Percentiles rank a stretch among this genome's conserved stretches.
Evolutionary conservation across 2,329 filamentous ascomycete species (phyloP).

Genomic region (Verticillium alfalfae): DNA sequence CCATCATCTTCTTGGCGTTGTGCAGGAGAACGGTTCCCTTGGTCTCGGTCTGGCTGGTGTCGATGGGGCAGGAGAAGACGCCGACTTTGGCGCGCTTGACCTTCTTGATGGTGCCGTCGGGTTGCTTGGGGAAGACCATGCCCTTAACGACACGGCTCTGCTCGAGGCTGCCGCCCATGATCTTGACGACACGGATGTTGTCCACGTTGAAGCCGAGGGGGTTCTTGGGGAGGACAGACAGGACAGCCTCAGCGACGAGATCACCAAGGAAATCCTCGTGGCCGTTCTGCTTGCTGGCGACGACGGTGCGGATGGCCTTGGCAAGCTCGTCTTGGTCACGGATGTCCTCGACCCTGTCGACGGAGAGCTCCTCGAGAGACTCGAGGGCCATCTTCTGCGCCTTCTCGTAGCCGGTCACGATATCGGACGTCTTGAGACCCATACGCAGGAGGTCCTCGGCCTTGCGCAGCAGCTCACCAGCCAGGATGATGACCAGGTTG

Average conservation of each 20-base stretch:
- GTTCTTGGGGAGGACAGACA: conserved; percentile 93
- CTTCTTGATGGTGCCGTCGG: conserved; percentile 89
- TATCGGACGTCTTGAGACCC: conserved; percentile 98
- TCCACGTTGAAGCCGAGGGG: conserved; percentile 96
- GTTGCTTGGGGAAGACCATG: conserved; percentile 97
- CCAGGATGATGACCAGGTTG: conserved; percentile 92
- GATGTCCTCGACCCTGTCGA: conserved; percentile 86
- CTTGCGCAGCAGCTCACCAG: conserved; percentile 92
- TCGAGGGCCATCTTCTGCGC: conserved; percentile 85
- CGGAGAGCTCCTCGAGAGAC: conserved; percentile 77
- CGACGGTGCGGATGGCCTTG: conserved; percentile 93
- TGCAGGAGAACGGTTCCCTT: conserved; percentile 96
- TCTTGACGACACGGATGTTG: conserved; percentile 98
- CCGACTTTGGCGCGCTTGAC: conserved; percentile 90
- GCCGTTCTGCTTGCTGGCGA: conserved; percentile 94
- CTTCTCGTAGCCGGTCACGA: conserved; percentile 92
- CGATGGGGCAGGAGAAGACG: conserved; percentile 93
- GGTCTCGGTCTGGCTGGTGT: conserved; percentile 94
- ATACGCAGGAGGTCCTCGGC: conserved; percentile 94
- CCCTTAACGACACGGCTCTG: conserved; percentile 94
- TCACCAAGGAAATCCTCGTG: conserved; percentile 83
- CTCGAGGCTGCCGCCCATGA: conserved; percentile 94
- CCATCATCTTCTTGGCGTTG: conserved; percentile 97
- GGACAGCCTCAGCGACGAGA: conserved; percentile 77
- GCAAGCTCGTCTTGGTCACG: conserved; percentile 75